Conservation (phyloP, 192 early-diverging fungal species). For the Chytriomyces sp. region DNA sequence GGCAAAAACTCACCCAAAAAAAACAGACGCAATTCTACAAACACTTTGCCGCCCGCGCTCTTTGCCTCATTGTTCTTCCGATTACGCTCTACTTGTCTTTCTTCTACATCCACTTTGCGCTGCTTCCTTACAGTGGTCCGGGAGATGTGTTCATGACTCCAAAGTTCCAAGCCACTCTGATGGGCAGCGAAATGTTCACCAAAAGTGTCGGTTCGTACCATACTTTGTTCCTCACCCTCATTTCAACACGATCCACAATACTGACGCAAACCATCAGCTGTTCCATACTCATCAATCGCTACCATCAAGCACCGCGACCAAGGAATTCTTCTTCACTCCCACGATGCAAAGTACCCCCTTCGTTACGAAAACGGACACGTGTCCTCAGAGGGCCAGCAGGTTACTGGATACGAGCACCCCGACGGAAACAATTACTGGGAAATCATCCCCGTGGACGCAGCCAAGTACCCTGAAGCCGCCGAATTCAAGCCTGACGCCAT, state of each 20-base stretch:
- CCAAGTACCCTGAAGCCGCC: constrained; percentile 13
- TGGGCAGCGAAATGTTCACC: constrained; percentile 74
- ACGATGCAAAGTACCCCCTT: constrained; percentile 77
- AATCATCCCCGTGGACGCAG: constrained; percentile 58
- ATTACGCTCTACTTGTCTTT: constrained; percentile 77
- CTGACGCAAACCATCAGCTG: constrained; percentile 51
- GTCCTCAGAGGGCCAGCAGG: constrained; percentile 83
- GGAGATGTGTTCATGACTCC: constrained; percentile 94
- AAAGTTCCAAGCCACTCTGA: constrained; percentile 82
- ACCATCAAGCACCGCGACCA: constrained; percentile 80
- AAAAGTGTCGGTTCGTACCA: constrained; percentile 44
- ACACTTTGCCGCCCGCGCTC: constrained; percentile 85
- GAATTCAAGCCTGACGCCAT: constrained; percentile 30
- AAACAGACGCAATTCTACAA: constrained; percentile 62
- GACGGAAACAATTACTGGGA: constrained; percentile 91
- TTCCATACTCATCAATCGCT: constrained; percentile 83
- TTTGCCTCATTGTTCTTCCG: constrained; percentile 85
- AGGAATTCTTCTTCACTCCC: constrained; percentile 80
- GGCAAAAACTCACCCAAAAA: neutral
- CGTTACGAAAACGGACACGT: constrained; percentile 91
- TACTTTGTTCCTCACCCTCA: neutral
- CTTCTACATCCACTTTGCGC: constrained; percentile 92
- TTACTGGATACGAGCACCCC: constrained; percentile 76
- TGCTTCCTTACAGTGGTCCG: constrained; percentile 80
- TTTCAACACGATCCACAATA: neutral